Conservation (phyloP, 176 grass and related monocot genomes). For the Leersia perrieri region DNA sequence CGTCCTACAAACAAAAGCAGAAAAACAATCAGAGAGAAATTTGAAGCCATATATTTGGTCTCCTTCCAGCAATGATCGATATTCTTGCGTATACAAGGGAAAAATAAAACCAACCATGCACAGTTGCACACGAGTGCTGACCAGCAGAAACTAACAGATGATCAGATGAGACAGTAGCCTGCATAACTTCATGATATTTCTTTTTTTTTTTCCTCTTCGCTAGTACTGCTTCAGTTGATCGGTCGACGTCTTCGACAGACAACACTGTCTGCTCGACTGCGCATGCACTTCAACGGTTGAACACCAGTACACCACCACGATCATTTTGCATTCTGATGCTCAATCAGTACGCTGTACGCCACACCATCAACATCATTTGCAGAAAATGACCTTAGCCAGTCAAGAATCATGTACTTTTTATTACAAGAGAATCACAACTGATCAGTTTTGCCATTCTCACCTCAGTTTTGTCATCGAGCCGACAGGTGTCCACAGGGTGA, state of each 20-base stretch:
- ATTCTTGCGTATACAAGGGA: not conserved
- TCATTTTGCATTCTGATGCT: not conserved
- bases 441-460: not conserved
- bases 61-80: not conserved
- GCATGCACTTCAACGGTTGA: not conserved
- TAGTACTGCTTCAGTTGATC: not conserved
- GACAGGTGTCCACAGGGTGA: slow-evolving; percentile 19
- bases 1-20: slow-evolving; percentile 25
- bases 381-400: not conserved
- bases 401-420: not conserved
- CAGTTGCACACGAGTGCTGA: not conserved
- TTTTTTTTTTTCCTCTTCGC: no score
- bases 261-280: not conserved
- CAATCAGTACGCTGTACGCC: not conserved
- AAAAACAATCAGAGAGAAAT: slow-evolving; percentile 3
- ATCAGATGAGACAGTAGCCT: no score
- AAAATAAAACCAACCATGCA: not conserved
- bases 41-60: slow-evolving; percentile 18
- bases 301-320: no score
- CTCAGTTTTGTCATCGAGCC: not conserved
- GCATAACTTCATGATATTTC: no score
- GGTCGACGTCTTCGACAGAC: not conserved
- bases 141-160: not conserved
- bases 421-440: not conserved
- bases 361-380: not conserved